Base-by-base conservation (phyloP, 495 filamentous ascomycete species). In the Filosporella fistucella region DNA sequence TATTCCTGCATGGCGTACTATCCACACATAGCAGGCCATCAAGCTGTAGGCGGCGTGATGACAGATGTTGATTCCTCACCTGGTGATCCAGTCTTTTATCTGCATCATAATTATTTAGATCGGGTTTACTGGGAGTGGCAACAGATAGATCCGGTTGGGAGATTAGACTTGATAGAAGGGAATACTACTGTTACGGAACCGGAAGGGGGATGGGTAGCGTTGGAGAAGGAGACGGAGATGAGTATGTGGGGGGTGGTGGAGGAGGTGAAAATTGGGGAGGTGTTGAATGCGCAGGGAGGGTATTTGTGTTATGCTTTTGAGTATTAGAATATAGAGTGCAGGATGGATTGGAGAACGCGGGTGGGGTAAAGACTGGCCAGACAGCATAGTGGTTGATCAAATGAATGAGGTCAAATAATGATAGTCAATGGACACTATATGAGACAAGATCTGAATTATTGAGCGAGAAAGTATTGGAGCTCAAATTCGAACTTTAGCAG, bases 21-120 rank as follows among this genome's bases (percentile, higher is more conserved):
- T 21, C 35, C 35, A 5, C 35, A 38, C n/a, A 38, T 38, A 11
- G 5, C 35, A 21, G 35, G 35, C 8, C 35, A 38, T 21, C 35
- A 38, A 21, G 35, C 35, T 6, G 23, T 21, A 21, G 35, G 35
- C 11, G 35, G 35, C 5, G 35, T 38, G 35, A 38, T 38, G 35
- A 38, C 35, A 16, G 35, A 38, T 38, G 35, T 38, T n/a, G 35
- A 38, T 22, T 21, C 17, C 16, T 38, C 35, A 10, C 33, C 44
- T 2, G 44, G 44, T 6, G 44, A 47, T 28, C 44, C 44, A 35
- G 7, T 47, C 44, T 47, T 47, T 32, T 36, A 36, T 13, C 29
- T 47, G 22, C 44, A 47, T 14, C 44, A 47, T 22, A 37, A 18
- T 13, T 47, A 36, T 21, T 13, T 47, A 3, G 44, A 47, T 18